Conservation (phyloP, 2,329 filamentous ascomycete species). For the Phaeosphaeriaceae sp. region DNA sequence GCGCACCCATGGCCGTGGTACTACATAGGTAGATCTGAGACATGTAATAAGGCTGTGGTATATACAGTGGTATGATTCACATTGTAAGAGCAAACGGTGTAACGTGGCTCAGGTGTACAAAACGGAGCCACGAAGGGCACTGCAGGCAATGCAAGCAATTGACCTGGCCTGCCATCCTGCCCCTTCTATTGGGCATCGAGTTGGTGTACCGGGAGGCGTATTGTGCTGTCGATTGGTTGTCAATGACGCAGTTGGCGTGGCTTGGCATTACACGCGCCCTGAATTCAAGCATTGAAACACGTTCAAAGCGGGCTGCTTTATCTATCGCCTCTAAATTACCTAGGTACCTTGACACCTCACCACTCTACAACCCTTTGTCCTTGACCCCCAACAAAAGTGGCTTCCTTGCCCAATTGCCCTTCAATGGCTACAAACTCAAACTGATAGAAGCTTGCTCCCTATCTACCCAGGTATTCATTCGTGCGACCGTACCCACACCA, state of each 20-base stretch:
- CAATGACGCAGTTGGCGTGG: slow-evolving; percentile 5
- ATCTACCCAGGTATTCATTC: background rate
- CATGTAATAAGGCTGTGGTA: background rate
- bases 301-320: slow-evolving; percentile 5
- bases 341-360: background rate
- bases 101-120: slow-evolving; percentile 1
- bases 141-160: too few relatives aligned
- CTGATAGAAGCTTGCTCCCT: background rate
- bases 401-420: background rate
- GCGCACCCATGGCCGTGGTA: background rate
- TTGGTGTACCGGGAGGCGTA: background rate
- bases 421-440: slow-evolving; percentile 3
- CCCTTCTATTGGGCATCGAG: background rate
- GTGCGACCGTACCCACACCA: background rate
- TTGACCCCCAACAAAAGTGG: background rate
- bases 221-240: slow-evolving; percentile 1
- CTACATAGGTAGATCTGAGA: background rate
- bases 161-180: too few relatives aligned
- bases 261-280: slow-evolving; percentile 8
- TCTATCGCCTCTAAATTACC: background rate
- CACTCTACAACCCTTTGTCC: background rate
- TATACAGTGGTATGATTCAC: background rate
- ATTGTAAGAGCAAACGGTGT: background rate
- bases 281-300: slow-evolving; percentile 10
- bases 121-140: background rate